A percentile compares a stretch with the other conserved stretches of the same genome.
Conservation (phyloP, 805 yeast species). For the Suhomyces emberorum region DNA sequence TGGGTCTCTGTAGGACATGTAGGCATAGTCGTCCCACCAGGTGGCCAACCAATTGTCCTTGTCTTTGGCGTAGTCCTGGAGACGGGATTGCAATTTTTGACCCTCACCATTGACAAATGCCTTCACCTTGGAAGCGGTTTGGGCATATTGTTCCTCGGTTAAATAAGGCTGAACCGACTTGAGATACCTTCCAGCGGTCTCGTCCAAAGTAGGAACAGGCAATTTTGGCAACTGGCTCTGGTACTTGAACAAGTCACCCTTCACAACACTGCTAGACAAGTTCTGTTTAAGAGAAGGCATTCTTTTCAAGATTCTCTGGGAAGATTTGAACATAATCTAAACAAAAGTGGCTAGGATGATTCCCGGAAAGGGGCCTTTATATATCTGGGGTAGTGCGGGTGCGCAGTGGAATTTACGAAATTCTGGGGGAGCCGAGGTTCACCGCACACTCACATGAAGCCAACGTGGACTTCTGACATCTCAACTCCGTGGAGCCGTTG, state of each 20-base stretch:
- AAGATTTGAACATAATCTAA: slow-evolving; percentile 7
- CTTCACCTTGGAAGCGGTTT: slow-evolving; percentile 54
- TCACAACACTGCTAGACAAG: slow-evolving; percentile 27
- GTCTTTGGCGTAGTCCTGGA: slow-evolving; percentile 52
- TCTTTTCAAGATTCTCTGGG: slow-evolving; percentile 6
- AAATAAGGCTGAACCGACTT: slow-evolving; percentile 69
- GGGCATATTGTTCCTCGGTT: slow-evolving; percentile 46
- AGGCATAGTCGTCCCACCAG: slow-evolving; percentile 94
- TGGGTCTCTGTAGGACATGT: slow-evolving; percentile 87
- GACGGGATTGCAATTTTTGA: slow-evolving; percentile 62
- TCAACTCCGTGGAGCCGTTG: no score
- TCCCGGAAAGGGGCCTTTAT: background rate
- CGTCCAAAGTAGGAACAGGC: slow-evolving; percentile 80
- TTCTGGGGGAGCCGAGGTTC: background rate
- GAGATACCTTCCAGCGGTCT: slow-evolving; percentile 68
- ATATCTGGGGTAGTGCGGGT: background rate
- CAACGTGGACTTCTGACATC: no score
- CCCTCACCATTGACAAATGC: slow-evolving; percentile 72
- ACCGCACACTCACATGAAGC: no score
- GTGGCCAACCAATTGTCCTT: slow-evolving; percentile 86
- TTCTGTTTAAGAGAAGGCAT: slow-evolving; percentile 9
- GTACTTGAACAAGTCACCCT: slow-evolving; percentile 68
- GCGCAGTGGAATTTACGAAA: background rate
- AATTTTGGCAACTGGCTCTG: slow-evolving; percentile 75
- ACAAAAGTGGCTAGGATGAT: no score